Evolutionary conservation across 192 early-diverging fungal genomes (phyloP).

Genomic region (Podila clonocystis): DNA sequence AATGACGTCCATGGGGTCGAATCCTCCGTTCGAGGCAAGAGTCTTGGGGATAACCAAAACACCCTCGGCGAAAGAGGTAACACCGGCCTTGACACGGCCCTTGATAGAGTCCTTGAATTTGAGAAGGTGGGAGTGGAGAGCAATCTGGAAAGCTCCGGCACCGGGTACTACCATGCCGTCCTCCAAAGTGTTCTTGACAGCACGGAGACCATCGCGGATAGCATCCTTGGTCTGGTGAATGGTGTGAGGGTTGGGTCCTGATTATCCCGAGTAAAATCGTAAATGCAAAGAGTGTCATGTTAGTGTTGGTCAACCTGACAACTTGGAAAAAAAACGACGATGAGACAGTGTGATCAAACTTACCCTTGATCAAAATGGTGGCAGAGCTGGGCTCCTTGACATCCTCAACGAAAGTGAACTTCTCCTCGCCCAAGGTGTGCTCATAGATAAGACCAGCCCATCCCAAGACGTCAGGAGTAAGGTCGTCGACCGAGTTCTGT

Average conservation of each 20-base stretch:
- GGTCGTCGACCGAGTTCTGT: constrained; percentile 98
- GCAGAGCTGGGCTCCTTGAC: constrained; percentile 90
- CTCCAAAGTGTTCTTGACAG: constrained; percentile 98
- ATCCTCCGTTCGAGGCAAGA: constrained; percentile 94
- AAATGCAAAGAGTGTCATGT: neutral
- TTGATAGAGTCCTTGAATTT: constrained; percentile 91
- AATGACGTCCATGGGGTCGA: constrained; percentile 96
- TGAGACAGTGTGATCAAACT: neutral
- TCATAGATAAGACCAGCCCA: constrained; percentile 95
- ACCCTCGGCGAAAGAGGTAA: constrained; percentile 97
- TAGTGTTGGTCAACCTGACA: neutral
- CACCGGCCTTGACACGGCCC: constrained; percentile 95
- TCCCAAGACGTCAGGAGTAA: constrained; percentile 85
- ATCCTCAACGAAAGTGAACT: constrained; percentile 99
- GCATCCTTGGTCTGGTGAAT: constrained; percentile 97
- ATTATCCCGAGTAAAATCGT: neutral
- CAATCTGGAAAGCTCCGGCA: constrained; percentile 97
- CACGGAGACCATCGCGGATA: constrained; percentile 96
- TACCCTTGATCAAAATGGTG: constrained; percentile 94
- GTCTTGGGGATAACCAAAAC: constrained; percentile 97
- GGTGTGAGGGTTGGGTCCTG: constrained; percentile 91
- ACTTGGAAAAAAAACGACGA: neutral
- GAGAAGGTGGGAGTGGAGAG: constrained; percentile 81
- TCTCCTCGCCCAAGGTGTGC: constrained; percentile 97
- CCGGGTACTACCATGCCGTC: constrained; percentile 91